A percentile compares a stretch with the other conserved stretches of the same genome.
Conservation (phyloP, 495 filamentous ascomycete species). For the Hypoxylon rickii region DNA sequence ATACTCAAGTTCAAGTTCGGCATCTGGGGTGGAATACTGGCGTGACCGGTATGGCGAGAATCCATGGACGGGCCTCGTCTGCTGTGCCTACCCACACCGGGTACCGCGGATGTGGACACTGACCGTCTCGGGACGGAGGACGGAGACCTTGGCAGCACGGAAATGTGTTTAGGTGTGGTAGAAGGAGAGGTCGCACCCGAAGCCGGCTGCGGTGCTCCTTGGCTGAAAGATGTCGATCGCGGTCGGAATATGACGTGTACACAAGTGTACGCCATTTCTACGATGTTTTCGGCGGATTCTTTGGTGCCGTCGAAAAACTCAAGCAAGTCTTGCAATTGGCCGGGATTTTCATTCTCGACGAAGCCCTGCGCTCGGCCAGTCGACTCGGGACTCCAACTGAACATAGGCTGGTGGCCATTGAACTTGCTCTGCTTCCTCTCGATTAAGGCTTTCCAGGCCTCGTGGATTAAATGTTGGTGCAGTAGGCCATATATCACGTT, state of each 20-base stretch:
- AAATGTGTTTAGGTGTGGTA: conserved; percentile 18
- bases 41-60: conserved; percentile 2
- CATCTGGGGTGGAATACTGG: neutral
- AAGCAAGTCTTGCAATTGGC: conserved; percentile 54
- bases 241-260: conserved; percentile 47
- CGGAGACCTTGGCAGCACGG: conserved; percentile 21
- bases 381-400: conserved; percentile 50
- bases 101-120: conserved; percentile 35
- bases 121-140: conserved; percentile 30
- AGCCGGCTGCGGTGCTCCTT: conserved; percentile 13
- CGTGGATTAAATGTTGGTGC: conserved; percentile 53
- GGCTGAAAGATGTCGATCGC: conserved; percentile 20
- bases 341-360: conserved; percentile 51
- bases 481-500: conserved; percentile 56
- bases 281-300: conserved; percentile 47
- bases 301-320: conserved; percentile 52
- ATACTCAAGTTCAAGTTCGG: conserved; percentile 22
- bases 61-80: conserved; percentile 25
- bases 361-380: conserved; percentile 56
- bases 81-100: conserved; percentile 13
- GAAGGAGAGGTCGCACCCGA: conserved; percentile 9
- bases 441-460: conserved; percentile 51
- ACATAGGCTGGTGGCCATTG: conserved; percentile 49
- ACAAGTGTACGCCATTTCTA: conserved; percentile 47
- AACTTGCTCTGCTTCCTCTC: conserved; percentile 45